Evolutionary conservation across 148 eudicot genomes (phyloP), one percentile per base, ranked within the genome.

Genomic region (Diospyros kaki): DNA sequence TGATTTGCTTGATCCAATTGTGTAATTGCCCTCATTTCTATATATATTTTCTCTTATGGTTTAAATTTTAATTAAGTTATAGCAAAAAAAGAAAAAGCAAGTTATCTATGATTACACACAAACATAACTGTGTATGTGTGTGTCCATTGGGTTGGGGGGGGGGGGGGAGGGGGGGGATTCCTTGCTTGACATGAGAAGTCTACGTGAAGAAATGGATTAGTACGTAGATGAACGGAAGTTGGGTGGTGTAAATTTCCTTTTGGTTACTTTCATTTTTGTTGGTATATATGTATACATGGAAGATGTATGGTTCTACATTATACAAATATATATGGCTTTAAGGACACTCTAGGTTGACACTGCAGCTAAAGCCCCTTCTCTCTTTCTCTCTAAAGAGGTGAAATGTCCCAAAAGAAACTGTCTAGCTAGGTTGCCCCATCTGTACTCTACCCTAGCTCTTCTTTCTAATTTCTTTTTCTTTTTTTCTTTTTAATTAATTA

Each of bases 331-430:
- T 1, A 56, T 55, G 72, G 68, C 91, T 89, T 88, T 80, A 81
- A 70, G 80, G 58, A 71, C 80, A 88, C 91, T 86, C 89, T 69
- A 83, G 79, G 74, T 85, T 85, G 88, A 84, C 89, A 81, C 77
- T 70, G 76, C 76, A 82, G 75, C 86, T 84, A 81, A 72, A 76
- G 41, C 73, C 43, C 17, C 14, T 54, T 58, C 46, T 65, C 53
- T 40, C 14, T 60, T 42, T 63, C 81, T 73, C 62, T 60, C 43
- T 61, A 45, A 75, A 75, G 78, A 68, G 84, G 83, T 86, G 76
- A 83, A 81, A 83, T 71, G 86, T 86, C 86, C 59, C 9, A 12
- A 17, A 64, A 63, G 74, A 71, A 72, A 79, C 77, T 28, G 28
- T 28, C 28, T 28, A 28, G 28, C 28, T 28, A 59, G 64, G 75